Percentiles rank a stretch among this genome's conserved stretches.
Evolutionary conservation across 208 protist species (phyloP).

Genomic region (Polymyxa betae): DNA sequence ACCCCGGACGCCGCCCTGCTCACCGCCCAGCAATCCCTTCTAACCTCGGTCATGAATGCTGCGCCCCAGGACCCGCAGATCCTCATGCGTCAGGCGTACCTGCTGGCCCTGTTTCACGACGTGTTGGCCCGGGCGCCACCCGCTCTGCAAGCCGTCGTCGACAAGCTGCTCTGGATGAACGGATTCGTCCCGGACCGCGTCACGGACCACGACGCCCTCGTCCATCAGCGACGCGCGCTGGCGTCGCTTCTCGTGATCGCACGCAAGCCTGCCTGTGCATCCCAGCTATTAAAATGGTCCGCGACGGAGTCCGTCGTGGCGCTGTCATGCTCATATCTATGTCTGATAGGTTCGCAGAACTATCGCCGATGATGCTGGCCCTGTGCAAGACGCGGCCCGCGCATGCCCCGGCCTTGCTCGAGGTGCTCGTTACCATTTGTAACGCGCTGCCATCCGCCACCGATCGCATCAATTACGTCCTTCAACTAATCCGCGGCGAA

Average conservation of each 20-base stretch:
- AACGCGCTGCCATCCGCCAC: background rate
- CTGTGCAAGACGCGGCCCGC: background rate
- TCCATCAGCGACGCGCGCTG: background rate
- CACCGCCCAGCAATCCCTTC: background rate
- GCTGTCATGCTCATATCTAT: background rate
- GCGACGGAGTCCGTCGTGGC: background rate
- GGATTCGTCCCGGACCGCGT: background rate
- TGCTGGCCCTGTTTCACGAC: background rate
- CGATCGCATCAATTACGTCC: background rate
- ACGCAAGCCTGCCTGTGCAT: background rate
- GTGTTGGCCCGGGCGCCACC: background rate
- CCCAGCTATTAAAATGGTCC: background rate
- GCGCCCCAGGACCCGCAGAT: background rate
- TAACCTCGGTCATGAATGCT: background rate
- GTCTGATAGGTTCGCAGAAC: background rate
- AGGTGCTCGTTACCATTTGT: background rate
- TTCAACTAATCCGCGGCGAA: background rate
- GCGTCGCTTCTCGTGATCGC: background rate
- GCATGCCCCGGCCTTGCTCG: background rate
- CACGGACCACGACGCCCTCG: background rate
- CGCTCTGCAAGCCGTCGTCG: background rate
- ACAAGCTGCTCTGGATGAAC: conserved; percentile 36
- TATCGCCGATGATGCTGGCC: background rate
- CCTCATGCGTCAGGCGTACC: background rate
- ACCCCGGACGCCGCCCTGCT: background rate